Base-by-base conservation (phyloP, 176 grass and related monocot species). In the Dactylis glomerata region DNA sequence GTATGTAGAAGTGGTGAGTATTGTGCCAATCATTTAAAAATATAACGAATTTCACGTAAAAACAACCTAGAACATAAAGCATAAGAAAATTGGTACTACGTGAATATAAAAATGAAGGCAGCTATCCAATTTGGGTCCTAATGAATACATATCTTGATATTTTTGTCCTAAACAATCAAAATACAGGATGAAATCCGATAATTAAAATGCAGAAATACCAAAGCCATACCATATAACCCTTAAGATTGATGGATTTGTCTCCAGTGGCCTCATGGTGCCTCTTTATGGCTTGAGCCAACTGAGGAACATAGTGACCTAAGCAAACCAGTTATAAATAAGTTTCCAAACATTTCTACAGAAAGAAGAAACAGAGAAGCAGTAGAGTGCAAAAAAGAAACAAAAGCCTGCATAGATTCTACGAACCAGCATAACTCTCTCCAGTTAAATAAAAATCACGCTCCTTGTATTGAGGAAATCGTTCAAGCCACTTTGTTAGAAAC, bases 341-440 rank as follows among this genome's bases (percentile, higher is more conserved):
- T 68, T 68, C 63, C 19, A 14, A 13, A 79, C 41, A 51, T 52
- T 82, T 77, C n/a, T 8, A 22, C 22, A 75, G 5, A 50, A 10
- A 11, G 51, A 31, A 2, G 69, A 62, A 36, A 75, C 1, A 45
- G 81, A 69, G 24, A 58, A 46, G 80, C 8, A 66, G 30, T 24
- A 37, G 44, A 33, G 31, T 34, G 6, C 52, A 73, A 68, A 22
- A 49, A 41, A 28, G 8, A 87, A 73, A 86, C 13, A 82, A 52
- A 73, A 62, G 59, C 56, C 69, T 65, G 15, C 34, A 83, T 76
- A 58, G 83, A 72, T 81, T 59, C 50, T 62, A 20, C 85, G 16
- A 13, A 99, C 93, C 91, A 88, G 93, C 93, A 89, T 99, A 99
- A 57, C 96, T 99, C 88, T 99, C 93, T 80, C 93, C 93, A 33